Percentiles rank a stretch among this genome's conserved stretches.
Conservation (phyloP, 1,139 yeast genomes). For the Candida dubliniensis region DNA sequence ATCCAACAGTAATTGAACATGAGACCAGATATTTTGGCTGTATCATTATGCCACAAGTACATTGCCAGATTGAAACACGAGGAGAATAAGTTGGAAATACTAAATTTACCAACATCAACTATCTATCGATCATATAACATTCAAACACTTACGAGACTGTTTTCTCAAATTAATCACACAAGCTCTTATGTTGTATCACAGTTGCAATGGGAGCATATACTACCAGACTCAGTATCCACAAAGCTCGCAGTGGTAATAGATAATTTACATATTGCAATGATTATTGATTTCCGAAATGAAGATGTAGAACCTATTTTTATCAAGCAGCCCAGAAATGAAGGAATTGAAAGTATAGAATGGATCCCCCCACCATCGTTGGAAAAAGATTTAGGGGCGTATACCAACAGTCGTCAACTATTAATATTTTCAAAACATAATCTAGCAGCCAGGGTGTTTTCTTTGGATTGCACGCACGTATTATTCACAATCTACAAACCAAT, state of each 20-base stretch:
- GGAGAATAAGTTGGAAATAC: background rate
- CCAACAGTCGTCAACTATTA: slow-evolving; percentile 34
- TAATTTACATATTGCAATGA: slow-evolving; percentile 21
- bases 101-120: background rate
- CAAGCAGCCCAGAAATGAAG: slow-evolving; percentile 28
- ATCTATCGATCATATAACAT: slow-evolving; percentile 5
- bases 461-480: slow-evolving; percentile 37
- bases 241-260: slow-evolving; percentile 31
- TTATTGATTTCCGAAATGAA: slow-evolving; percentile 23
- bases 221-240: slow-evolving; percentile 14
- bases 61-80: slow-evolving; percentile 11
- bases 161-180: background rate
- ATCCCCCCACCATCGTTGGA: slow-evolving; percentile 20
- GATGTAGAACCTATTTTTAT: slow-evolving; percentile 29
- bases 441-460: slow-evolving; percentile 36
- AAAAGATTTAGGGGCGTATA: slow-evolving; percentile 28
- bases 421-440: slow-evolving; percentile 30
- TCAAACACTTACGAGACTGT: background rate
- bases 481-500: slow-evolving; percentile 36
- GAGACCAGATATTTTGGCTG: background rate
- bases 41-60: slow-evolving; percentile 20
- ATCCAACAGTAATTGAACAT: background rate
- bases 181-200: slow-evolving; percentile 11
- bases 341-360: slow-evolving; percentile 38
- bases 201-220: slow-evolving; percentile 31